Evolutionary conservation across 148 eudicot genomes (phyloP), one percentile per base, ranked within the genome.

Genomic region (Rhododendron griersonianum): DNA sequence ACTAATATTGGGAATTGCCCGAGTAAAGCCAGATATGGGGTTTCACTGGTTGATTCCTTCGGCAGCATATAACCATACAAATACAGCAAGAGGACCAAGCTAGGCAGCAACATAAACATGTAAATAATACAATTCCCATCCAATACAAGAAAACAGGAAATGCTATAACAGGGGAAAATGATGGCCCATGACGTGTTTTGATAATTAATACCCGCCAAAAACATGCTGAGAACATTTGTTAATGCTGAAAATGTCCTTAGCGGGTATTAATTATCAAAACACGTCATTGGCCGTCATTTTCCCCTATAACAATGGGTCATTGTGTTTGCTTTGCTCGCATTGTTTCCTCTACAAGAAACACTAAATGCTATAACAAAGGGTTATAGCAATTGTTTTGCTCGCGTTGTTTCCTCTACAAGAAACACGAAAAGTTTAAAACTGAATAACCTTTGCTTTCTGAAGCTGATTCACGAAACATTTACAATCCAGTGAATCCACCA

Each of bases 391-490:
- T 96, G 50, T 86, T 96, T 96, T 16, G 95, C 96, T 86, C 96
- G 85, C 98, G 94, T 96, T 41, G 96, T 93, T 93, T 96, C 98
- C 95, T 95, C 99, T 96, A 89, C 82, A 78, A 81, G 83, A 83
- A 86, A 37, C 63, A 78, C 79, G 63, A 78, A 35, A 2, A 51
- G 25, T 21, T 71, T 6, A 23, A 35, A 87, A 11, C 48, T 75
- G 63, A 41, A 74, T 69, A 82, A 83, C 81, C 44, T 74, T 88
- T 45, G 35, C 28, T 19, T 65, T 47, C 5, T 19, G 37, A 50
- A 74, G 30, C 21, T 55, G 47, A 61, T 51, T 78, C 67, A 48
- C 39, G 47, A 74, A 35, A 35, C 44, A 74, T 33, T 35, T 74
- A 74, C 18, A 41, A 83, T 65, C 39, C 47, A 33, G 50, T 47